These are phyloP conservation scores for Linanthus parryae DNA, from an alignment of 148 eudicot genomes.

Conservation along the genomic window DNA sequence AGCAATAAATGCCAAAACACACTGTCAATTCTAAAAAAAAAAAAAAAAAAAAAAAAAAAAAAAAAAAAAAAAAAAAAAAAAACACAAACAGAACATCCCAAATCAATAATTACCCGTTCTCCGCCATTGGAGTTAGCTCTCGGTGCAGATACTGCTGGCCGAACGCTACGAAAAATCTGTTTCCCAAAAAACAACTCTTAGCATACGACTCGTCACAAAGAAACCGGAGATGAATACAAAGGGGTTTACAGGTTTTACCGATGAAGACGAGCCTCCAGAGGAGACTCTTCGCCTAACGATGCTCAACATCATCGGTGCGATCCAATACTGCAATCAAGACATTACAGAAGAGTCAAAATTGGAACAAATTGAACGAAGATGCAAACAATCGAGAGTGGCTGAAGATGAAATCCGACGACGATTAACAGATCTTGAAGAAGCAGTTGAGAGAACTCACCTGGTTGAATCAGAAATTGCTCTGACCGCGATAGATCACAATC, in stretches of 20 bases:
- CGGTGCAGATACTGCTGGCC: slow-evolving; percentile 18
- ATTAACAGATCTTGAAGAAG: no score
- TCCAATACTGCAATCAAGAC: no score
- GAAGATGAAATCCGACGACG: no score
- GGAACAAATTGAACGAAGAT: no score
- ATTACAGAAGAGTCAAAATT: no score
- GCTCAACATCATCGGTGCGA: slow-evolving; percentile 25
- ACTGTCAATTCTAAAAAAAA: background rate
- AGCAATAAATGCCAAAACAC: background rate
- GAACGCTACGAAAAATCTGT: slow-evolving; percentile 14
- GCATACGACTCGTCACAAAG: background rate
- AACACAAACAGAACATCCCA: background rate
- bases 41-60: background rate
- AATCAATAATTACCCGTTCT: slow-evolving; percentile 19
- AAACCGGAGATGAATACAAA: background rate
- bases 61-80: background rate
- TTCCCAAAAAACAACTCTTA: slow-evolving; percentile 11
- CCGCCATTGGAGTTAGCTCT: slow-evolving; percentile 13
- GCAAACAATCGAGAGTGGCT: no score
- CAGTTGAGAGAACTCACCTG: no score
- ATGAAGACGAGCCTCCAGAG: slow-evolving; percentile 23
- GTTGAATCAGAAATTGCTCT: no score
- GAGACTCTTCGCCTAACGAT: slow-evolving; percentile 36
- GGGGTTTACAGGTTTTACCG: slow-evolving; percentile 15
- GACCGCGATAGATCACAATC: no score